Evolutionary conservation across 2,329 filamentous ascomycete genomes (phyloP), one percentile per base, ranked within the genome.

Genomic region (Metarhizium guizhouense): DNA sequence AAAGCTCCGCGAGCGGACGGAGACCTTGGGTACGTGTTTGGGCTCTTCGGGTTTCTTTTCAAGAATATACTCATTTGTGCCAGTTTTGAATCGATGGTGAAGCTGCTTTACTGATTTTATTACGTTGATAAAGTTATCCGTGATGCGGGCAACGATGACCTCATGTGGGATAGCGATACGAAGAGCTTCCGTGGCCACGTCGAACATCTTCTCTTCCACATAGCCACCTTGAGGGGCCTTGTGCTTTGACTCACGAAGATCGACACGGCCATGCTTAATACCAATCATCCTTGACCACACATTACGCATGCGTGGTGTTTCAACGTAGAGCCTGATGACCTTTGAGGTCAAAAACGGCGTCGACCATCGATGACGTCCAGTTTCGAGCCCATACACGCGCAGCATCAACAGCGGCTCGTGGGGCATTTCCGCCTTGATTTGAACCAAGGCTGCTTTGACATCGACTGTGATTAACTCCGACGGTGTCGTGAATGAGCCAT

Each of bases 121-220:
- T 0, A 89, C 85, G 64, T 96, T 99, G 63, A 89, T 83, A 53
- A 95, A 76, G 64, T 97, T 99, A 72, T 99, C 94, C n/a, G 93
- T 88, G 58, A 99, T 87, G 58, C 86, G 87, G 70, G 94, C 88
- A 65, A 97, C 81, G 29, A 95, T 84, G 62, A 99, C 82, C 63
- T 96, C 91, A 70, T 97, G 91, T 2, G 95, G 94, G 11, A 99
- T 85, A 6, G 87, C 90, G 48, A 97, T 69, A 13, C 94, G 85
- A 58, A 96, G 88, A 10, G 92, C 91, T 62, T 97, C 94, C 0
- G 88, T 83, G 45, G 83, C 84, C 8, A 96, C 71, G 68, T 99
- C 94, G 55, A 96, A 83, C 53, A 92, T 87, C 61, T 84, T 90
- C 58, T 96, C 90, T 32, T 91, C 84, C 1, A 84, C 76, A 48